A percentile compares a stretch with the other conserved stretches of the same genome.
Evolutionary conservation across 352 stramenopile species (phyloP).

Genomic region (Globisporangium canariense): DNA sequence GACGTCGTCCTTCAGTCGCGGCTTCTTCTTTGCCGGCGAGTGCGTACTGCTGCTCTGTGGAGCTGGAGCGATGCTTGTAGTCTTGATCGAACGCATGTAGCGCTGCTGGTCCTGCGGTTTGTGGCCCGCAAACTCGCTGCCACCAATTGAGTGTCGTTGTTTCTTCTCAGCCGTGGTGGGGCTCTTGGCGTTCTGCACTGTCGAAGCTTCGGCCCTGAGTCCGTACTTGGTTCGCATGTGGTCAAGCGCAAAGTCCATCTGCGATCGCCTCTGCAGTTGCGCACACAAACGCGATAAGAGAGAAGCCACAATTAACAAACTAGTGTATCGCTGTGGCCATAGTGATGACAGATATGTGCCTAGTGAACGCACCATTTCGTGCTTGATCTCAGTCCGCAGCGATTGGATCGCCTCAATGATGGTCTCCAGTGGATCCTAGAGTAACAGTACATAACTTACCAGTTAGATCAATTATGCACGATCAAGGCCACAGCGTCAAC

Average conservation of each 20-base stretch:
- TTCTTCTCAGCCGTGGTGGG: background rate
- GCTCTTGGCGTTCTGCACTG: slow-evolving; percentile 1
- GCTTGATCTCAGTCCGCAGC: slow-evolving; percentile 32
- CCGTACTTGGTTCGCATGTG: slow-evolving; percentile 34
- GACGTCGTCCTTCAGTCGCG: slow-evolving; percentile 40
- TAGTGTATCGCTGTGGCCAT: background rate
- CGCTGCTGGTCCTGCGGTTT: slow-evolving; percentile 18
- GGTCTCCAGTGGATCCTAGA: slow-evolving; percentile 39
- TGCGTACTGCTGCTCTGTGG: slow-evolving; percentile 5
- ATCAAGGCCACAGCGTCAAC: background rate
- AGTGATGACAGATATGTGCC: background rate
- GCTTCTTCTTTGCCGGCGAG: slow-evolving; percentile 34
- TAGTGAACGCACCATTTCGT: slow-evolving; percentile 30
- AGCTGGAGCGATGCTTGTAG: too few relatives aligned
- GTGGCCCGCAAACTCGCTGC: background rate
- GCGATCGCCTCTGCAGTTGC: slow-evolving; percentile 17
- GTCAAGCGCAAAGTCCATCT: slow-evolving; percentile 45
- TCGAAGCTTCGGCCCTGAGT: slow-evolving; percentile 5
- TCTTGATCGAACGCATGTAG: slow-evolving; percentile 3
- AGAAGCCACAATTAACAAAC: background rate
- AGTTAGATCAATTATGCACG: background rate
- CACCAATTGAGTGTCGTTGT: background rate
- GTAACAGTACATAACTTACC: background rate
- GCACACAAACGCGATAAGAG: slow-evolving; percentile 2
- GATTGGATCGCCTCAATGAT: slow-evolving; percentile 38